Base-by-base conservation (phyloP, 306 rosid species). In the Crataegus laevigata region DNA sequence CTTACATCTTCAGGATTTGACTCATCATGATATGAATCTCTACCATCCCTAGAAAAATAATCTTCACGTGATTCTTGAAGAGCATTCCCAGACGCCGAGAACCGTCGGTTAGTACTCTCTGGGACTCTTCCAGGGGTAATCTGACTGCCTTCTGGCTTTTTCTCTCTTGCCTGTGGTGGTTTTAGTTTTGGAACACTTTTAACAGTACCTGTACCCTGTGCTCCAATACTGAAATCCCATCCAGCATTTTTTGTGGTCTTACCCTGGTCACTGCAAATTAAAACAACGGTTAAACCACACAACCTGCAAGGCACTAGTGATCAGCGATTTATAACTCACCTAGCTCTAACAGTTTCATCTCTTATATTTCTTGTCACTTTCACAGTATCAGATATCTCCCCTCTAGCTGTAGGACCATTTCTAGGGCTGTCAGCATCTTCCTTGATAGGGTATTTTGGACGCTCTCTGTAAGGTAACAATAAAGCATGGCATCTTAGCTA, bases 141-240 rank as follows among this genome's bases (percentile, higher is more conserved):
- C 54, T 50, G 54, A 50, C 54, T 50, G 54, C 77, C 85, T 62
- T 91, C 98, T 36, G 75, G 77, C 77, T 82, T 91, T 83, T 79
- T 91, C 69, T 93, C 98, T 86, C 96, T 87, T 86, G 71, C 79
- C 65, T 88, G 99, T 80, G 99, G 99, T 70, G 99, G 99, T 72
- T 91, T 88, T 61, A 96, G 77, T 28, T 25, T 63, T 59, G 77
- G n/a, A 69, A 58, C 84, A 89, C 76, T 90, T 75, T 93, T 87
- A 77, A 90, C 71, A 45, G 99, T 90, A 78, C 98, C 99, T 36
- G 96, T 86, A 80, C 85, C 88, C 79, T 90, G 91, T 79, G 97
- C 82, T 43, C 89, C 96, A 75, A 91, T 90, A 82, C 90, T 91
- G 79, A 96, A 96, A 92, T 96, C 99, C 99, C 99, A 96, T 82